Evolutionary conservation across 2,329 filamentous ascomycete genomes (phyloP).

Genomic region (Cladosporium oxysporum): DNA sequence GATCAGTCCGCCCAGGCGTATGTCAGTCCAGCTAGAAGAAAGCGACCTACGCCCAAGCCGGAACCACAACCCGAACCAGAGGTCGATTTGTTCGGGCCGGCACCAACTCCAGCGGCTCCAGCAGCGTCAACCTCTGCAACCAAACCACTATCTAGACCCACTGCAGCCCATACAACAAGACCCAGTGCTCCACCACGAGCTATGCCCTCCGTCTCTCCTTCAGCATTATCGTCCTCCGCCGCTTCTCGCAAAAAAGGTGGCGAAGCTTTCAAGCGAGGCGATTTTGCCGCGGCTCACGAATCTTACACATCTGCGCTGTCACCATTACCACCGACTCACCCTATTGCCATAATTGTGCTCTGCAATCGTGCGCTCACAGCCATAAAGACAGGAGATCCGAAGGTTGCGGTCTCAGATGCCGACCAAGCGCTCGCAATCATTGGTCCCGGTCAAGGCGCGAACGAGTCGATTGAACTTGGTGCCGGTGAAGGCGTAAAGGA

Average conservation of each 20-base stretch:
- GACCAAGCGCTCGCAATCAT: conserved; percentile 80
- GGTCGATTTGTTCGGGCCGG: conserved; percentile 39
- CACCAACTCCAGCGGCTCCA: conserved; percentile 21
- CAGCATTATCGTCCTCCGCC: conserved; percentile 73
- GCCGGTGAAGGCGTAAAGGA: conserved; percentile 65
- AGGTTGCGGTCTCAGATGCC: conserved; percentile 80
- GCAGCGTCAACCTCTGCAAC: conserved; percentile 19
- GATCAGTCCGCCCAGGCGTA: conserved; percentile 82
- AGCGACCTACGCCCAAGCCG: conserved; percentile 59
- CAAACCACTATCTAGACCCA: conserved; percentile 40
- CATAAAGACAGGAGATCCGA: conserved; percentile 88
- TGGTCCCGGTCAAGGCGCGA: conserved; percentile 74
- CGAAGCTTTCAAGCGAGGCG: conserved; percentile 89
- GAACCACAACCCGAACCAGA: conserved; percentile 34
- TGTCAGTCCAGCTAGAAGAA: conserved; percentile 80
- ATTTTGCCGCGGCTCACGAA: conserved; percentile 82
- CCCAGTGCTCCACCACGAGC: conserved; percentile 56
- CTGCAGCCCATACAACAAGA: conserved; percentile 43
- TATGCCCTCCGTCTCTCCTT: conserved; percentile 67
- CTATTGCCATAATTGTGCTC: conserved; percentile 81
- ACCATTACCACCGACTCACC: conserved; percentile 65
- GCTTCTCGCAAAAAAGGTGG: conserved; percentile 77
- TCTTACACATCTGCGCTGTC: conserved; percentile 78
- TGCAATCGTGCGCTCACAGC: conserved; percentile 89
- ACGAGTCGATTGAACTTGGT: conserved; percentile 73